phyloP scores from a whole-genome alignment of 202 grass and related monocot genomes.

The Sporobolus alterniflorus region DNA sequence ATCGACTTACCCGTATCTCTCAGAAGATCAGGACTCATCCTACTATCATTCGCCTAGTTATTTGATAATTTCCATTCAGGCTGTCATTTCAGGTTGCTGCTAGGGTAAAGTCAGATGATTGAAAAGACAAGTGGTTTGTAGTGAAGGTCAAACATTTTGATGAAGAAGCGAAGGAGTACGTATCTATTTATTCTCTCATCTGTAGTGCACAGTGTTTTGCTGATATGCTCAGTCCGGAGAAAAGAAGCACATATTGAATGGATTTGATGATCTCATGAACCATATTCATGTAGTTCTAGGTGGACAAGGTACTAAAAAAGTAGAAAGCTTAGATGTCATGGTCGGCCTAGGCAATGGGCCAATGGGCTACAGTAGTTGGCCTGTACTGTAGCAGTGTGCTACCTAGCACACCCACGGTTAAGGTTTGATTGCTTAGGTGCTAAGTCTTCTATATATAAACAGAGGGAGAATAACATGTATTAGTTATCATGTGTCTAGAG shows the following conservation, averaged over 20 bases:
- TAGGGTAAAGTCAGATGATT: conserved; percentile 80
- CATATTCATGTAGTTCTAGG: neutral
- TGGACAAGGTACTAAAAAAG: neutral
- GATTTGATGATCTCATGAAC: neutral
- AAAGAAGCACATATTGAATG: conserved; percentile 21
- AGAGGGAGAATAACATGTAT: no score
- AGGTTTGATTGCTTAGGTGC: no score
- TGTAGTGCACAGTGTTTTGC: neutral
- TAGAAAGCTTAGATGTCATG: conserved; percentile 28
- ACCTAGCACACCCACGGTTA: no score
- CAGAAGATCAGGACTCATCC: no score
- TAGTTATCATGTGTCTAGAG: no score
- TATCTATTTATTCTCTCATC: conserved; percentile 14
- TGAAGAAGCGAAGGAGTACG: conserved; percentile 96
- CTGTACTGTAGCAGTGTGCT: no score
- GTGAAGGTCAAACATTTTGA: conserved; percentile 96
- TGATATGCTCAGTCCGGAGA: neutral
- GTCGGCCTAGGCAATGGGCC: no score
- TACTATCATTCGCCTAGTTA: conserved; percentile 23
- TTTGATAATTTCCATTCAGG: conserved; percentile 19
- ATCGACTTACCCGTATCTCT: no score
- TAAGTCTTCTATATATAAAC: no score
- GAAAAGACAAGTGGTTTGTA: conserved; percentile 95
- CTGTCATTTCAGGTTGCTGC: conserved; percentile 87
- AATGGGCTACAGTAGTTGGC: no score